Base-by-base conservation (phyloP, 441 rosid species). In the Cnidoscolus chayamansa region DNA sequence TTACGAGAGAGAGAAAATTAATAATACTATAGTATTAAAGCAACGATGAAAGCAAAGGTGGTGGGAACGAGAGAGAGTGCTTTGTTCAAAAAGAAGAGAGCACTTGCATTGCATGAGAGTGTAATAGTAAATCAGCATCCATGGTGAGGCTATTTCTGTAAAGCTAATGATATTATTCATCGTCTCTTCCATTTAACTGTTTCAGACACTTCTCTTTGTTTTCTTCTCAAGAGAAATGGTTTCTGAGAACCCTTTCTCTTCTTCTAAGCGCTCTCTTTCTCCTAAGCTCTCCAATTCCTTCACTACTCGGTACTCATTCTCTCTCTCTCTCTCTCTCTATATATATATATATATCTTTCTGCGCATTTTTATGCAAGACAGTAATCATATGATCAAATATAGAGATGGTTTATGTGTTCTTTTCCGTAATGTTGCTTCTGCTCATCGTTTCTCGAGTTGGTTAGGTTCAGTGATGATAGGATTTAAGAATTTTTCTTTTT, bases 231-330 rank as follows among this genome's bases (percentile, higher is more conserved):
- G 7, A 40, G 45, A 40, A 62, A 81, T 78, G 83, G 87, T 85
- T 73, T 73, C 86, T n/a, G 84, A 82, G 65, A 72, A 64, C 65
- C 64, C 76, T 64, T 67, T 79, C 58, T 81, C 86, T 65, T 78
- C 85, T 60, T 77, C 88, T 43, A 84, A 69, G 76, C 86, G 82
- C 73, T 81, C 88, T 53, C 82, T 86, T 15, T 77, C 80, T 77
- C 75, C 83, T 63, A 77, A 69, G 62, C 77, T 74, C 78, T 72
- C 71, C 59, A 83, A 74, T 73, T 75, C 87, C 80, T 85, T 83
- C 83, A 76, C 91, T 70, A 88, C 92, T 69, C 80, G 90, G 95
- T 91, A 64, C 63, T 7, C 72, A 8, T 64, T 25, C 68, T 43
- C 49, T 45, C 11, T 20, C 50, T 37, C 50, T 35, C 13, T 10